A percentile compares a stretch with the other conserved stretches of the same genome.
Evolutionary conservation across 1,284 basidiomycete species (phyloP).

Genomic region (Ustilago sp.): DNA sequence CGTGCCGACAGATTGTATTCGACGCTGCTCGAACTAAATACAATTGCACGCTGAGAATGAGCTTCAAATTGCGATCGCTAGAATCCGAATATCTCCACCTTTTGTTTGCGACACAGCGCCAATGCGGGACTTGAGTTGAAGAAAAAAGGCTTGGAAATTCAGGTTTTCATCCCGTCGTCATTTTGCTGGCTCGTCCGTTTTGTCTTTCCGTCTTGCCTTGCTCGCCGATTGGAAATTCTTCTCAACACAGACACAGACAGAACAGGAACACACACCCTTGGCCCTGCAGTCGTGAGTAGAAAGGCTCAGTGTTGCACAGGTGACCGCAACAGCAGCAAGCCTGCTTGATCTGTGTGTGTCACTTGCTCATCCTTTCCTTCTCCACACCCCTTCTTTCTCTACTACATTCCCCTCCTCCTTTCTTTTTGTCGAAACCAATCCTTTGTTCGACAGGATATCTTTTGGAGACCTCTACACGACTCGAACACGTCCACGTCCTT

Average conservation of each 20-base stretch:
- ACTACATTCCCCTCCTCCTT: conserved; percentile 8
- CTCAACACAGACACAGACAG: conserved; percentile 3
- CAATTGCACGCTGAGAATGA: background rate
- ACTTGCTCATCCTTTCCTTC: background rate
- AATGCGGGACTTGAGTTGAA: conserved; percentile 2
- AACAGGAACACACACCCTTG: background rate
- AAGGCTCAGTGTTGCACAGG: conserved; percentile 18
- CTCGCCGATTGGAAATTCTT: conserved; percentile 15
- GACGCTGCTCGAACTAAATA: background rate
- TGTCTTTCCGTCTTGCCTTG: background rate
- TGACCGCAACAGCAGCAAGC: conserved; percentile 7
- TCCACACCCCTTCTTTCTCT: conserved; percentile 14
- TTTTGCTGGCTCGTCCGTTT: conserved; percentile 10
- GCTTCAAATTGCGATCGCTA: conserved; percentile 9
- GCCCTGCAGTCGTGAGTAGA: background rate
- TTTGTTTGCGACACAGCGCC: conserved; percentile 16
- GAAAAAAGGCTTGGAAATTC: background rate
- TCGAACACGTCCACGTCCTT: background rate
- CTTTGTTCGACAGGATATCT: conserved; percentile 5
- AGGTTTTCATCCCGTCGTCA: conserved; percentile 3
- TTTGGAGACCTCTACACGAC: background rate
- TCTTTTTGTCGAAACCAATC: conserved; percentile 3
- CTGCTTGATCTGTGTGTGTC: background rate
- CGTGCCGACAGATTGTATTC: background rate
- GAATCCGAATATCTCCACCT: conserved; percentile 36